Conservation (phyloP, 306 rosid species). For the Trichosanthes cucumerina region DNA sequence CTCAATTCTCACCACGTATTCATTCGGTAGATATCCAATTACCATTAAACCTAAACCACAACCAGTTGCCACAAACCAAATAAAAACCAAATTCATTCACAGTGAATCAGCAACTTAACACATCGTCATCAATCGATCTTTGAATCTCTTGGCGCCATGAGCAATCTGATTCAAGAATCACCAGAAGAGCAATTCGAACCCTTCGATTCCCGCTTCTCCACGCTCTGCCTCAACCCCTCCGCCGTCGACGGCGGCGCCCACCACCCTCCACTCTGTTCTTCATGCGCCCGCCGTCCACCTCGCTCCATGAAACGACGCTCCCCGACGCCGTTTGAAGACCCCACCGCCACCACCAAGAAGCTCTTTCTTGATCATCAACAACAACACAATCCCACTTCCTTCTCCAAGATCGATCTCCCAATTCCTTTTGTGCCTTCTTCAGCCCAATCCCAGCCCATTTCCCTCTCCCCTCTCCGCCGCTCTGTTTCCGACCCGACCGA, state of each 20-base stretch:
- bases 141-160: neutral
- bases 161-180: conserved; percentile 5
- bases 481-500: conserved; percentile 1
- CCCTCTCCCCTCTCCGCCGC: conserved; percentile 12
- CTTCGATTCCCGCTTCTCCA: neutral
- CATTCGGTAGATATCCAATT: too few species aligned
- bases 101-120: too few species aligned
- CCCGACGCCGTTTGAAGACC: neutral
- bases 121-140: neutral
- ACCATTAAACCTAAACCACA: too few species aligned
- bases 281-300: neutral
- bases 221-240: neutral
- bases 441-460: neutral
- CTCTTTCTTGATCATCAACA: conserved; percentile 1
- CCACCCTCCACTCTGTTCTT: conserved; percentile 8
- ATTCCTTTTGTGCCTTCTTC: neutral
- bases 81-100: too few species aligned
- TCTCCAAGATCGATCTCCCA: conserved; percentile 15
- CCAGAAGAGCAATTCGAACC: neutral
- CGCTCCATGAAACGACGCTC: neutral
- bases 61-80: too few species aligned
- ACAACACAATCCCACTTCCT: neutral
- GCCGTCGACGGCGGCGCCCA: neutral
- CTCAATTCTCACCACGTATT: too few species aligned
- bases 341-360: neutral